Evolutionary conservation across 176 grass and related monocot species (phyloP).

Genomic region (bread wheat (Triticum aestivum)): DNA sequence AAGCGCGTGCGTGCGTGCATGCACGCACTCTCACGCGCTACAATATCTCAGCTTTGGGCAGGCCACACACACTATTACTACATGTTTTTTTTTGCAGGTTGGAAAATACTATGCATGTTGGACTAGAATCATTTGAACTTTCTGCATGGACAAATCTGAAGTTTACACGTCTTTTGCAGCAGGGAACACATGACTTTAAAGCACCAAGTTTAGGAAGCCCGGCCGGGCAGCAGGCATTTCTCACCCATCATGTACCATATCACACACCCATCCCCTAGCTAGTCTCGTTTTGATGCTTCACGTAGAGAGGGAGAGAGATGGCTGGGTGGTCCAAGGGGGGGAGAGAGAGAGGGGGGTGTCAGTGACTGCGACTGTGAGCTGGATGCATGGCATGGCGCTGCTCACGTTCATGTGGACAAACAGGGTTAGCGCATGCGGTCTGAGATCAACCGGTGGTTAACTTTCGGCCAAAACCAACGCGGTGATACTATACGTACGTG

Average conservation of each 20-base stretch:
- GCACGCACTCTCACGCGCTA: slow-evolving; percentile 51
- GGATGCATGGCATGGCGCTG: slow-evolving; percentile 42
- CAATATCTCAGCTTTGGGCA: slow-evolving; percentile 44
- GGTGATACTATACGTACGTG: not conserved
- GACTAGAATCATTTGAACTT: slow-evolving; percentile 40
- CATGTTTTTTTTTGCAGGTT: not conserved
- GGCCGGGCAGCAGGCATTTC: not conserved
- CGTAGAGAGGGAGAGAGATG: not conserved
- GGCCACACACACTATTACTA: not conserved
- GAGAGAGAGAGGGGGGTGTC: not conserved
- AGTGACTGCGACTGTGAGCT: slow-evolving; percentile 4
- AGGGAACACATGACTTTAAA: slow-evolving; percentile 56
- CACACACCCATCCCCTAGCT: not conserved
- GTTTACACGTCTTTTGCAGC: slow-evolving; percentile 47
- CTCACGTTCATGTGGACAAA: slow-evolving; percentile 47
- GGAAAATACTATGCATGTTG: not conserved
- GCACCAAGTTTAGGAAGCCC: not conserved
- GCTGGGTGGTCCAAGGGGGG: not conserved
- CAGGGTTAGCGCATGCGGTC: slow-evolving; percentile 12
- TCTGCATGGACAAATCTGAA: slow-evolving; percentile 43
- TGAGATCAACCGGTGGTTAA: not conserved
- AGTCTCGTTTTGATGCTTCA: not conserved
- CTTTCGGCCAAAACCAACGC: slow-evolving; percentile 20
- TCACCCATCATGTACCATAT: not conserved
- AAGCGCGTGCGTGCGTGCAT: slow-evolving; percentile 30